Evolutionary conservation across 73 alveolate species (phyloP), one percentile per base, ranked within the genome.

Genomic region (Paramecium tetraurelia): DNA sequence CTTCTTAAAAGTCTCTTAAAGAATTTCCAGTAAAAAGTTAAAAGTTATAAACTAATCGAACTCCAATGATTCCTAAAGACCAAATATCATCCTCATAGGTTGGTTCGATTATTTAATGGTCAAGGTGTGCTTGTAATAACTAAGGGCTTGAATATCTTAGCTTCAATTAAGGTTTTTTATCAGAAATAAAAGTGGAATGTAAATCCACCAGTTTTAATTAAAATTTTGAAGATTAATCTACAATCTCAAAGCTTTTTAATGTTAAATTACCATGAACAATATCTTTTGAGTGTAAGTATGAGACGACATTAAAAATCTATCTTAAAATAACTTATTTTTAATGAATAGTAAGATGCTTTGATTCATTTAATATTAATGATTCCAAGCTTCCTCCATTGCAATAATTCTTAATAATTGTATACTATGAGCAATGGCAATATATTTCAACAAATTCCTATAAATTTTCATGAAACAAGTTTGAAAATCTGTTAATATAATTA

Each of bases 211-310:
- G 24, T 63, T 20, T 63, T 31, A 63, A 3, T 63, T 27, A 27
- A 2, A 12, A 3, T 31, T 8, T 27, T 31, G 22, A 12, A 27
- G 84, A 63, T 63, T 63, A 33, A 63, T 63, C 84, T 2, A 63
- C 84, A 27, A 31, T 63, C 11, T 63, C 84, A 63, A 63, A 63
- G 12, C 84, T 31, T 33, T 63, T 63, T 31, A 63, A 33, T 1
- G 84, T 63, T 63, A 63, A 63, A 63, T 33, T 31, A 6, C 84
- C 84, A 63, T 63, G 84, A 22, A 63, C 84, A 22, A 63, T 63
- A 27, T 46, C 24, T 63, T 63, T 31, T 5, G 41, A 33, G 31
- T 63, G 84, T 20, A 63, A 63, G 10, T 63, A 63, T 9, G 16
- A 7, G 27, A 63, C 24, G 20, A 63, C 84, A n/a, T 18, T 33